Percentiles rank a stretch among this genome's conserved stretches.
phyloP scores from a whole-genome alignment of 257 asterid species.

The Fraxinus anomala region DNA sequence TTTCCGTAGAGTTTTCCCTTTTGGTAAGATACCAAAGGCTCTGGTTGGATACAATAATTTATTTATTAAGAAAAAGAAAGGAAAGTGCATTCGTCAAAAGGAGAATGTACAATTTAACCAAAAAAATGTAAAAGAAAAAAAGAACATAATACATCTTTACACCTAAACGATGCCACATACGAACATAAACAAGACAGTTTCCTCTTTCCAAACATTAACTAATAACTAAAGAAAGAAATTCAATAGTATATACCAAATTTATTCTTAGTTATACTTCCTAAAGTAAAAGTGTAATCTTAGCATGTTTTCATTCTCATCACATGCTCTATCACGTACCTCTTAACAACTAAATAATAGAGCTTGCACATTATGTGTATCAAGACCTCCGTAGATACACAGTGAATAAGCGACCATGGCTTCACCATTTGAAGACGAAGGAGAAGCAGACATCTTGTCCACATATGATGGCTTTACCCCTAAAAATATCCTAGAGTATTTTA shows the following conservation, averaged over 20 bases:
- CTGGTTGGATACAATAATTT: too few species aligned
- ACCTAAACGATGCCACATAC: neutral
- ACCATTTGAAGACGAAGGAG: neutral
- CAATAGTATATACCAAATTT: neutral
- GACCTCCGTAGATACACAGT: neutral
- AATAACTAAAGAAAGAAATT: neutral
- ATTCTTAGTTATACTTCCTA: neutral
- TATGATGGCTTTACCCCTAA: neutral
- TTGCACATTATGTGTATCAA: neutral
- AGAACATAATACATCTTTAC: neutral
- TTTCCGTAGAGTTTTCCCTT: too few species aligned
- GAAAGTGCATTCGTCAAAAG: neutral
- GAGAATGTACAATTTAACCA: neutral
- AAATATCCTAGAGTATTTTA: constrained; percentile 8
- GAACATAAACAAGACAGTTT: neutral
- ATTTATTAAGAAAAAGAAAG: too few species aligned
- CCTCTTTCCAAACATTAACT: neutral
- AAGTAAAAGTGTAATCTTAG: neutral
- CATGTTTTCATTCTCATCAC: neutral
- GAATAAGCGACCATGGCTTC: neutral
- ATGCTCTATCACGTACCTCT: neutral
- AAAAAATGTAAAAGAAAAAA: neutral
- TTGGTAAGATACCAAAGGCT: too few species aligned
- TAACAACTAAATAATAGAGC: neutral
- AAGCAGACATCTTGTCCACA: neutral